These are phyloP conservation scores for Buddleja alternifolia DNA, from an alignment of 257 asterid species.

Conservation along the genomic window DNA sequence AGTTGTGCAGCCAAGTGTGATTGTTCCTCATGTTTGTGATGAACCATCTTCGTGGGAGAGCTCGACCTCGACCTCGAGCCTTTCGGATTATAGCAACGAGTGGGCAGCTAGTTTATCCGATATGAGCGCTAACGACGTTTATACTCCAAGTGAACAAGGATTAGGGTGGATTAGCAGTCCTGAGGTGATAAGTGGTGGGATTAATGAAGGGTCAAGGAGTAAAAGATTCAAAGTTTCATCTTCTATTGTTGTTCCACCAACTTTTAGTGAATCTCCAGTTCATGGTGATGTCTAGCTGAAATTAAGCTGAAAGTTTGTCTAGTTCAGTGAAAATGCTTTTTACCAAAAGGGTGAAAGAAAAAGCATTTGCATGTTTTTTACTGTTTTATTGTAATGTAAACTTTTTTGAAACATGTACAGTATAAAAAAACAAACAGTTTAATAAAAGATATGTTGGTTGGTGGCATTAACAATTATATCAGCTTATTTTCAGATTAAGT, in stretches of 20 bases:
- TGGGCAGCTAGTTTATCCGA: conserved; percentile 69
- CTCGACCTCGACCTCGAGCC: conserved; percentile 31
- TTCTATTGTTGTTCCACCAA: conserved; percentile 76
- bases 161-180: conserved; percentile 76
- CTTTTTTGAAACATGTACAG: conserved; percentile 36
- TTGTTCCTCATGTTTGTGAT: conserved; percentile 58
- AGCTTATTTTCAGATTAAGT: not conserved
- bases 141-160: conserved; percentile 35
- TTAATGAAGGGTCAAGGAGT: conserved; percentile 55
- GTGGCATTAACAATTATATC: too few relatives aligned
- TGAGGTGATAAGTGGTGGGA: conserved; percentile 44
- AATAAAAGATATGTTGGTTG: too few relatives aligned
- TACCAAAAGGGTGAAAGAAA: conserved; percentile 35
- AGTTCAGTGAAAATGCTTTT: conserved; percentile 18
- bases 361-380: conserved; percentile 25
- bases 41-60: conserved; percentile 54
- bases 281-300: conserved; percentile 40
- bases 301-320: conserved; percentile 12
- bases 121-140: conserved; percentile 38
- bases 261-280: conserved; percentile 53
- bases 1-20: conserved; percentile 77
- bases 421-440: conserved; percentile 11
- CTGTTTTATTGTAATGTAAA: conserved; percentile 18
- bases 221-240: conserved; percentile 87
- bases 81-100: conserved; percentile 59